Base-by-base conservation (phyloP, 2,329 filamentous ascomycete genomes). In the Dothistroma pini region DNA sequence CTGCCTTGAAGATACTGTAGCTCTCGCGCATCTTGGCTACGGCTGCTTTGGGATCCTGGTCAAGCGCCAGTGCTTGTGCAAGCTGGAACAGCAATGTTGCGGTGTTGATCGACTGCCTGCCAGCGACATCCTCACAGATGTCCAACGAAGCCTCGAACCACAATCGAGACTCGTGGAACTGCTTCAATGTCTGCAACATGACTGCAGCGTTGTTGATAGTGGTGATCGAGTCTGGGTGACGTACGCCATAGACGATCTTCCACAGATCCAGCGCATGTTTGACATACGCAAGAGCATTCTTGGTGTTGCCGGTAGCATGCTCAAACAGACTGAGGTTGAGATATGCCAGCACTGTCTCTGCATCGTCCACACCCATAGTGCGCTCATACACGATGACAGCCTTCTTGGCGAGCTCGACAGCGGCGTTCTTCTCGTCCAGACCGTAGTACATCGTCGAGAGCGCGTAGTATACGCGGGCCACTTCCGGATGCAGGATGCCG, bases 171-270 rank as follows among this genome's bases (percentile, higher is more conserved):
- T 96, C 91, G 70, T 93, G 89, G 80, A 96, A 99, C 63, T 90
- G 88, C 82, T 97, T 96, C 70, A 97, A 84, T 59, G 92, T 88
- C 78, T 99, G 95, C 61, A 99, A 86, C 95, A 99, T 99, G 62
- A 99, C 95, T 8, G 95, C 95, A 21, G 91, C 93, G 72, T 99
- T 99, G 84, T 97, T 99, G 78, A 97, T 89, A 16, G 95, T 97
- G 9, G 96, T 99, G 77, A 99, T 97, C 9, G 92, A 96, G 78
- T 99, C 95, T 2, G 95, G 95, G 77, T 99, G 95, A 70, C 91
- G 89, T 32, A 89, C 81, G 34, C 95, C 95, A 74, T 97, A 99
- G 70, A 97, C 93, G 70, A 97, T 85, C 81, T 96, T 97, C 93
- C 93, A 97, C 64, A 99, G 82, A 74, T 95, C 88, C 68, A 99